phyloP scores from a whole-genome alignment of 1,284 basidiomycete species.

The Ustilago cynodontis region DNA sequence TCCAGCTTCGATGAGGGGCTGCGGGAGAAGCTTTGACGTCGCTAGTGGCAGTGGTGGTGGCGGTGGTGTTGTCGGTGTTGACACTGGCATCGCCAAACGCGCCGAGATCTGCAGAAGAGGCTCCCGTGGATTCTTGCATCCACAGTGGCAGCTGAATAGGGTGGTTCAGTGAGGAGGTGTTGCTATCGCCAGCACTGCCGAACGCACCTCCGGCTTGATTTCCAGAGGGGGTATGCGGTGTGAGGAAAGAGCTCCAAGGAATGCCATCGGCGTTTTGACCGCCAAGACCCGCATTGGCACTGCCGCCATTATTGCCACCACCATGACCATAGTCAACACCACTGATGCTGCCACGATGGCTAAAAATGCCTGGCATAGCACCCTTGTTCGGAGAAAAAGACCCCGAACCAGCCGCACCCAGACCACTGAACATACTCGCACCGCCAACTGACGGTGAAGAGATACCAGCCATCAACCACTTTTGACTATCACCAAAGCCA shows the following conservation, averaged over 20 bases:
- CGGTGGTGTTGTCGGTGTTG: not conserved
- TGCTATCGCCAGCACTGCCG: conserved; percentile 11
- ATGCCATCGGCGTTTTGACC: conserved; percentile 8
- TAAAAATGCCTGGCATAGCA: conserved; percentile 17
- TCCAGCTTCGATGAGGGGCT: conserved; percentile 22
- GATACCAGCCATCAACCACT: conserved; percentile 39
- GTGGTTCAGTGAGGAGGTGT: conserved; percentile 2
- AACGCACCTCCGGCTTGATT: conserved; percentile 13
- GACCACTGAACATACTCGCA: conserved; percentile 1
- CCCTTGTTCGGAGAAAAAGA: conserved; percentile 27
- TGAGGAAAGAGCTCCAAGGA: conserved; percentile 38
- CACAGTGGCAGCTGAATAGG: conserved; percentile 50
- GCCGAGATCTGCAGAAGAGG: conserved; percentile 12
- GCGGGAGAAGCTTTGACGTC: conserved; percentile 16
- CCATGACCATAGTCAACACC: conserved; percentile 12
- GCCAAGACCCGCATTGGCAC: not conserved
- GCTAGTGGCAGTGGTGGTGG: not conserved
- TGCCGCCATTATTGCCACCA: not conserved
- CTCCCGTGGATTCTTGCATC: conserved; percentile 52
- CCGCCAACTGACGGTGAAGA: conserved; percentile 21
- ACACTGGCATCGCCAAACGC: conserved; percentile 17
- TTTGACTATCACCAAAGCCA: conserved; percentile 28
- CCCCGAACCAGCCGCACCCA: conserved; percentile 9
- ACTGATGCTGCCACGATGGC: conserved; percentile 37
- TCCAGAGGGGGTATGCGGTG: conserved; percentile 22